A percentile compares a stretch with the other conserved stretches of the same genome.
Conservation (phyloP, 2,329 filamentous ascomycete genomes). For the Emergomyces pasteurianus region DNA sequence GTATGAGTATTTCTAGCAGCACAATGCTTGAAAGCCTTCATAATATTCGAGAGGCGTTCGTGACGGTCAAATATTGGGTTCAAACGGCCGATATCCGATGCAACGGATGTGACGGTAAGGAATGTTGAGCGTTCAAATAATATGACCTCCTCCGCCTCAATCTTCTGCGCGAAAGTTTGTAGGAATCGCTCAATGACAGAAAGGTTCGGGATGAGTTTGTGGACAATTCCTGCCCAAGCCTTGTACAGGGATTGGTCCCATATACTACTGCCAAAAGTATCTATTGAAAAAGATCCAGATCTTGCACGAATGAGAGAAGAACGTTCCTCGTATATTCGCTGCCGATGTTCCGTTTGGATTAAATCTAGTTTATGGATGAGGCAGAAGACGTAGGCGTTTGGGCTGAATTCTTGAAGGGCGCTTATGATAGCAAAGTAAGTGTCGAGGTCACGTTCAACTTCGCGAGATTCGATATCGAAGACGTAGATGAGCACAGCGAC, state of each 20-base stretch:
- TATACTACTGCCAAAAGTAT: constrained; percentile 89
- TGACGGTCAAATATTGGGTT: constrained; percentile 91
- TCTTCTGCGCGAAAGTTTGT: constrained; percentile 65
- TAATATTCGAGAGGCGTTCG: constrained; percentile 90
- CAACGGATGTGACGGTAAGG: constrained; percentile 88
- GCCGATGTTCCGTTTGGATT: constrained; percentile 66
- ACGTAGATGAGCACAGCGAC: constrained; percentile 98
- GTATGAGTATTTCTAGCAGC: constrained; percentile 35
- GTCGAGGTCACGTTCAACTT: constrained; percentile 83
- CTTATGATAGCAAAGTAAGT: constrained; percentile 86
- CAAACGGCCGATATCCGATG: constrained; percentile 56
- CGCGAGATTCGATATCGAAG: constrained; percentile 94
- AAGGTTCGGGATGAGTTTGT: constrained; percentile 93
- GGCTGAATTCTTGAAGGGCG: constrained; percentile 76
- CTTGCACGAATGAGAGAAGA: constrained; percentile 65
- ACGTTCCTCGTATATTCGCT: constrained; percentile 73
- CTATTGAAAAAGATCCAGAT: constrained; percentile 60
- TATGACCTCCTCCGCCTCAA: constrained; percentile 86
- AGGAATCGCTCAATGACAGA: constrained; percentile 78
- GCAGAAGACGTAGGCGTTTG: constrained; percentile 73
- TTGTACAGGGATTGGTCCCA: constrained; percentile 99
- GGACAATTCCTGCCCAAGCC: constrained; percentile 96
- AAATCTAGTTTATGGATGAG: constrained; percentile 99
- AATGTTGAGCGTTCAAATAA: constrained; percentile 94
- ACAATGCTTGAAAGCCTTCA: constrained; percentile 94